These are phyloP conservation scores for Carex cristatella DNA, from an alignment of 176 grass and related monocot genomes.

Conservation along the genomic window DNA sequence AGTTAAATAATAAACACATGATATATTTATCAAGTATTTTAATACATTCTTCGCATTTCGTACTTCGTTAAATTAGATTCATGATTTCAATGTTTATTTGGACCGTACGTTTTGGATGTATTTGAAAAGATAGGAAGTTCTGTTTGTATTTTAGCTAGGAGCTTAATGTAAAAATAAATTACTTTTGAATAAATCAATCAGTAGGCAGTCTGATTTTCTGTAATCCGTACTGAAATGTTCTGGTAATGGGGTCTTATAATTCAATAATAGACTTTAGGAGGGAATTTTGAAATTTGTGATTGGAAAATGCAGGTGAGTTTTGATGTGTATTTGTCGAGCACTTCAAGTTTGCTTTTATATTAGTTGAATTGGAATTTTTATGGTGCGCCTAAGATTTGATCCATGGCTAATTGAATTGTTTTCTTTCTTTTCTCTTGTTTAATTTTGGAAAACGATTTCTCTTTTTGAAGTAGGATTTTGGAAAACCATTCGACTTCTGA, in stretches of 20 bases:
- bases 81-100: background rate
- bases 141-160: slow-evolving; percentile 10
- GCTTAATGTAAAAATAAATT: background rate
- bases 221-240: background rate
- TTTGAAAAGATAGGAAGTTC: background rate
- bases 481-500: background rate
- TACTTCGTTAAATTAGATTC: background rate
- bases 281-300: slow-evolving; percentile 8
- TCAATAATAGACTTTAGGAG: background rate
- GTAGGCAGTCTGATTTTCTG: background rate
- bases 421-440: background rate
- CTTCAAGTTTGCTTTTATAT: too few species aligned
- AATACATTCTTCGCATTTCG: background rate
- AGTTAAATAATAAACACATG: background rate
- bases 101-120: slow-evolving; percentile 22
- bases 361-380: background rate
- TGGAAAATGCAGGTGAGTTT: background rate
- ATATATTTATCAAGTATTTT: background rate
- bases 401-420: background rate
- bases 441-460: background rate
- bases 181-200: background rate
- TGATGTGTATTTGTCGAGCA: background rate
- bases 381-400: background rate
- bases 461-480: background rate
- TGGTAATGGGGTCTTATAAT: background rate